Conservation (phyloP, 257 asterid genomes). For the Solanum bulbocastanum region DNA sequence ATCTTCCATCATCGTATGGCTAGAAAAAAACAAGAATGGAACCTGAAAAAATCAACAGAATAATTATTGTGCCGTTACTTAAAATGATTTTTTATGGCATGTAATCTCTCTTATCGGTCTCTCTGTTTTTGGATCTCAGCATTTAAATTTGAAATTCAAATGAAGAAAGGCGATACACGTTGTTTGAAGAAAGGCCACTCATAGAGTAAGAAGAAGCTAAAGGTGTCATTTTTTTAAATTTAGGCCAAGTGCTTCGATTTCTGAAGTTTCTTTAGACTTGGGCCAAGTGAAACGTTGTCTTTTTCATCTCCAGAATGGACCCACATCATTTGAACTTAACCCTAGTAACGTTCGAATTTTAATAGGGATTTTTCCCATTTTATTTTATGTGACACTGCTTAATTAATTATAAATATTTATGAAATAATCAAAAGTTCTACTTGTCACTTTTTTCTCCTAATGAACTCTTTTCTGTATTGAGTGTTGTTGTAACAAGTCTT, state of each 20-base stretch:
- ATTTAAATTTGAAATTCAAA: constrained; percentile 73
- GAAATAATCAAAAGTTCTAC: neutral
- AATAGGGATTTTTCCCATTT: too few relatives aligned
- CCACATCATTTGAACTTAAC: neutral
- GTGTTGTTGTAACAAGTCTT: too few relatives aligned
- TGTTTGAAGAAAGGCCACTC: constrained; percentile 16
- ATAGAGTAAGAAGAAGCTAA: neutral
- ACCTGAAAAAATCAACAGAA: constrained; percentile 6
- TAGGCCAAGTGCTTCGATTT: neutral
- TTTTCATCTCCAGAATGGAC: neutral
- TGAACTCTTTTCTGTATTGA: too few relatives aligned
- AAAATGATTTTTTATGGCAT: neutral
- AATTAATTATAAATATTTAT: too few relatives aligned
- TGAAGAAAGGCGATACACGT: constrained; percentile 30
- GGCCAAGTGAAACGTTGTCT: neutral
- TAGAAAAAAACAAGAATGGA: neutral
- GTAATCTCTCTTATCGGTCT: neutral
- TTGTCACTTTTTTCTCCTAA: too few relatives aligned
- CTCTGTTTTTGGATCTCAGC: neutral
- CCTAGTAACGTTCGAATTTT: neutral
- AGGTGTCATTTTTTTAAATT: constrained; percentile 3
- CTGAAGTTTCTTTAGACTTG: neutral
- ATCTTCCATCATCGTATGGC: constrained; percentile 52
- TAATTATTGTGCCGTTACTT: neutral
- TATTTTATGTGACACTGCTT: neutral